Conservation (phyloP, 2,329 filamentous ascomycete species). For the Chaetomium globosum region DNA sequence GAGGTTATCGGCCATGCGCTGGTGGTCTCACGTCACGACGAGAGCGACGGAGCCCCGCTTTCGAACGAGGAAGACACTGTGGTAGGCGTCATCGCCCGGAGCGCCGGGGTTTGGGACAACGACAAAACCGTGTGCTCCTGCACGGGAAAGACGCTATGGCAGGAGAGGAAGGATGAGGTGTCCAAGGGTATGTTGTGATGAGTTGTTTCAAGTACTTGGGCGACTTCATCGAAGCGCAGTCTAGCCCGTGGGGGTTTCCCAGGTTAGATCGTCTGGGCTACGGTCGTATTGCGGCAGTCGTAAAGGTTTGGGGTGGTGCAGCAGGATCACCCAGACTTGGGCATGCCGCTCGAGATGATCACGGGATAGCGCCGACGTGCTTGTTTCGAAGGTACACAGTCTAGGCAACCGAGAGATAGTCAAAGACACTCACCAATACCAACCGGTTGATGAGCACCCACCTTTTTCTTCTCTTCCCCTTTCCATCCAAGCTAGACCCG, state of each 20-base stretch:
- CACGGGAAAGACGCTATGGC: constrained; percentile 96
- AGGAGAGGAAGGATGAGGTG: constrained; percentile 89
- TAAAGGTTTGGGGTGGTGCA: not conserved
- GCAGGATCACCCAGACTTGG: not conserved
- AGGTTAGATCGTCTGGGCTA: not conserved
- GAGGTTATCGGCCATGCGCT: constrained; percentile 94
- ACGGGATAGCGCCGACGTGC: not conserved
- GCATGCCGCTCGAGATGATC: constrained; percentile 9
- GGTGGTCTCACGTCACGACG: constrained; percentile 72
- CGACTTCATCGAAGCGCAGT: not conserved
- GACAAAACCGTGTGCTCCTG: constrained; percentile 98
- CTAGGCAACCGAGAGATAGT: constrained; percentile 7
- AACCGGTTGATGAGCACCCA: not conserved
- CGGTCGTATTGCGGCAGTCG: not conserved
- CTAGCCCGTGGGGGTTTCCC: not conserved
- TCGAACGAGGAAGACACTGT: constrained; percentile 81
- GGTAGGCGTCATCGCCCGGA: constrained; percentile 90
- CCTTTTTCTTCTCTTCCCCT: not conserved
- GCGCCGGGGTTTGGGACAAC: constrained; percentile 98
- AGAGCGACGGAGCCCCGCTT: constrained; percentile 58
- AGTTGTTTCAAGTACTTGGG: constrained; percentile 8
- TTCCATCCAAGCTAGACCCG: not conserved
- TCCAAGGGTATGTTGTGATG: constrained; percentile 83
- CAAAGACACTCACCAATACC: not conserved
- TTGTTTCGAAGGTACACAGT: constrained; percentile 2